These are phyloP conservation scores for Aurantiochytrium sp. DNA, from an alignment of 108 stramenopile species.

Conservation along the genomic window DNA sequence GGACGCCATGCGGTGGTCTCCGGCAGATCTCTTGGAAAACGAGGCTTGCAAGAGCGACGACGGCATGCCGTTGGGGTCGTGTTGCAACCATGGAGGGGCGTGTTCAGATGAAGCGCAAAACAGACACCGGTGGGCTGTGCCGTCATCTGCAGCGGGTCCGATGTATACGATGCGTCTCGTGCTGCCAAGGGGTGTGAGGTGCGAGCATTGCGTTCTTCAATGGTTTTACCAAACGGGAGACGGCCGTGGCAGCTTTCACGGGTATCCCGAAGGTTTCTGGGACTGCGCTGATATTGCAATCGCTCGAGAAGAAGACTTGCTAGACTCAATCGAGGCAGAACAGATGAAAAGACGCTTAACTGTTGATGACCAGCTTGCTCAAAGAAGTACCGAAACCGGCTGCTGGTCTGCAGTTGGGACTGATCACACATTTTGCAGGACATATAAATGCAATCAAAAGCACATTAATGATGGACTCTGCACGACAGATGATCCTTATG, in stretches of 20 bases:
- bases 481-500: not conserved
- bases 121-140: not conserved
- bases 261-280: conserved; percentile 30
- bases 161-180: conserved; percentile 34
- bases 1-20: not conserved
- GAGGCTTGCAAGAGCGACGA: not conserved
- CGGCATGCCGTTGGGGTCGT: not conserved
- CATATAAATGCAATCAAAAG: not conserved
- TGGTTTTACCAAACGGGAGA: conserved; percentile 56
- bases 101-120: not conserved
- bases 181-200: conserved; percentile 43
- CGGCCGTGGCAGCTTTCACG: conserved; percentile 39
- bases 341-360: too few relatives aligned
- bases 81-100: not conserved
- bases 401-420: not conserved
- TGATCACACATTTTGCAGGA: not conserved
- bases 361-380: too few relatives aligned
- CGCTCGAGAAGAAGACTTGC: not conserved
- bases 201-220: conserved; percentile 56
- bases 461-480: not conserved
- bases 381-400: not conserved
- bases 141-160: not conserved
- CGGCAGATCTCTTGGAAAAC: not conserved
- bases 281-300: not conserved
- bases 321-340: too few relatives aligned